A percentile compares a stretch with the other conserved stretches of the same genome.
Conservation (phyloP, 441 rosid species). For the Hura crepitans region DNA sequence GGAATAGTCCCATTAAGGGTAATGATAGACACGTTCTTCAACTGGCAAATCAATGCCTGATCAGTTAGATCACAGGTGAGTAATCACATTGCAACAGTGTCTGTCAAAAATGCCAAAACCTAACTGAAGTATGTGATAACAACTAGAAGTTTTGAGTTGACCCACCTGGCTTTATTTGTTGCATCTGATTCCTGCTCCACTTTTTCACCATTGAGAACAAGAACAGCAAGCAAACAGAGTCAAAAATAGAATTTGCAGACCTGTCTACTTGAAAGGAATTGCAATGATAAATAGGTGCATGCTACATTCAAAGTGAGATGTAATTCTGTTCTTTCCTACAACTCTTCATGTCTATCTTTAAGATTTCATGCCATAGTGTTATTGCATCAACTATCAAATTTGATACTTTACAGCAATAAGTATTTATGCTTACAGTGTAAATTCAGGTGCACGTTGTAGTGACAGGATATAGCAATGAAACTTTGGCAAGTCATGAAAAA, state of each 20-base stretch:
- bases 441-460: not conserved
- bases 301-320: not conserved
- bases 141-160: not conserved
- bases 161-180: constrained; percentile 33
- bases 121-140: not conserved
- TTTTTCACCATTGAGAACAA: constrained; percentile 34
- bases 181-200: constrained; percentile 31
- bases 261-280: not conserved
- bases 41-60: not conserved
- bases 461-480: not conserved
- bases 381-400: not conserved
- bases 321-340: not conserved
- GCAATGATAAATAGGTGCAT: not conserved
- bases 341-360: not conserved
- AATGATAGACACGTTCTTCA: not conserved
- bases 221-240: constrained; percentile 14
- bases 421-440: not conserved
- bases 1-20: not conserved
- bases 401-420: not conserved
- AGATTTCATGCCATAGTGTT: not conserved
- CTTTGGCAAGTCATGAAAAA: constrained; percentile 3
- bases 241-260: constrained; percentile 10
- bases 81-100: constrained; percentile 1
- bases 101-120: constrained; percentile 3
- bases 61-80: not conserved